Conservation (phyloP, 345 rosid species). For the Microthlaspi erraticum region DNA sequence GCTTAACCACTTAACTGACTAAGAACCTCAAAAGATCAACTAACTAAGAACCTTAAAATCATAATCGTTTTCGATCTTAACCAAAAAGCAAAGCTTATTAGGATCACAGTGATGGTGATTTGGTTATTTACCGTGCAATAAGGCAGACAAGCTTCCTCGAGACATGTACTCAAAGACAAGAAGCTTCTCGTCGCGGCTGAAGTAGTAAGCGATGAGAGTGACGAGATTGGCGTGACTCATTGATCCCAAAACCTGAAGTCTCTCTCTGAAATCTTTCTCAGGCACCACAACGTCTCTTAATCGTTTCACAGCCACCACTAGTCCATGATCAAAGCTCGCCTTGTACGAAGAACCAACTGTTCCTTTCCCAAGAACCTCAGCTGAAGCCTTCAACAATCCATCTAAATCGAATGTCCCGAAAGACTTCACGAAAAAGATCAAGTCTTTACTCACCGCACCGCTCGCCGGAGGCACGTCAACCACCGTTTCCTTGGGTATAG, state of each 20-base stretch:
- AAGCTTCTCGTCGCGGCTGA: constrained; percentile 67
- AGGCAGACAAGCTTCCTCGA: constrained; percentile 75
- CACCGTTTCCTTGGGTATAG: constrained; percentile 43
- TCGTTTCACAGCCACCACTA: constrained; percentile 83
- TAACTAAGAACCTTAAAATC: neutral
- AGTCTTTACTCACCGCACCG: constrained; percentile 46
- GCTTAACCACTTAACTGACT: neutral
- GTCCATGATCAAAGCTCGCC: constrained; percentile 75
- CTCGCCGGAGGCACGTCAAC: constrained; percentile 31
- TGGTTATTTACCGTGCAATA: constrained; percentile 59
- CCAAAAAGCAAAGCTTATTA: constrained; percentile 1
- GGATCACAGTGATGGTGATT: constrained; percentile 2
- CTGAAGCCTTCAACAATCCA: constrained; percentile 90
- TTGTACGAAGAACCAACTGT: constrained; percentile 87
- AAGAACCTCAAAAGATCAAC: neutral
- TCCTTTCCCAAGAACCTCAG: constrained; percentile 96
- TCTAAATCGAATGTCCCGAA: constrained; percentile 70
- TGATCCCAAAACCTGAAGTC: constrained; percentile 69
- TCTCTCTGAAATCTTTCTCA: constrained; percentile 75
- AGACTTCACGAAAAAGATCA: constrained; percentile 72
- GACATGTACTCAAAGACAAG: constrained; percentile 70
- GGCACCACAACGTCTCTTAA: constrained; percentile 73
- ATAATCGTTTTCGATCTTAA: neutral
- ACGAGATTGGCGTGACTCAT: constrained; percentile 78
- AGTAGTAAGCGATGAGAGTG: constrained; percentile 59